Evolutionary conservation across 2,329 filamentous ascomycete species (phyloP).

Genomic region (Sarocladium oryzae): DNA sequence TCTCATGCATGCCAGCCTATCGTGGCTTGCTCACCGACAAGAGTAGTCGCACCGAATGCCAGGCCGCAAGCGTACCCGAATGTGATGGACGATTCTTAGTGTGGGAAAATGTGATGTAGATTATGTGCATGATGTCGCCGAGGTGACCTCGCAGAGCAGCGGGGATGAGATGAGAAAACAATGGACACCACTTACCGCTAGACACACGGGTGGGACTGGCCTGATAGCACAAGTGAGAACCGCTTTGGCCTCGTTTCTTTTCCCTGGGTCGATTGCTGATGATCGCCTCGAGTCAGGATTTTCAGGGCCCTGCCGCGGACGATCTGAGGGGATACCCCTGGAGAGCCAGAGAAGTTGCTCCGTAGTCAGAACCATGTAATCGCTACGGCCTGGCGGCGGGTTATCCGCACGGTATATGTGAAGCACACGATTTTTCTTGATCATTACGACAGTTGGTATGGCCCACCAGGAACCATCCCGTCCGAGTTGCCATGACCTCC

Average conservation of each 20-base stretch:
- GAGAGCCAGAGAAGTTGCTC: not conserved
- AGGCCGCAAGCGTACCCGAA: not conserved
- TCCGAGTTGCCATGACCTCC: not conserved
- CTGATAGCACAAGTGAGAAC: constrained; percentile 3
- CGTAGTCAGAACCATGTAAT: too few species aligned
- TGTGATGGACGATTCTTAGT: not conserved
- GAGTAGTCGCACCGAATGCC: not conserved
- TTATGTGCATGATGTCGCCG: not conserved
- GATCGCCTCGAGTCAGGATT: not conserved
- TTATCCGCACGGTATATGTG: too few species aligned
- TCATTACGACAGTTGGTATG: not conserved
- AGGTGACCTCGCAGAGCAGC: not conserved
- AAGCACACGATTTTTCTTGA: too few species aligned
- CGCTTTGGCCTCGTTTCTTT: not conserved
- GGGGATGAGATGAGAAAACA: not conserved
- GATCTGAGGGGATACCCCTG: not conserved
- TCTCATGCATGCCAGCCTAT: not conserved
- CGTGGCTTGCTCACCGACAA: constrained; percentile 2
- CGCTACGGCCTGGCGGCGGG: too few species aligned
- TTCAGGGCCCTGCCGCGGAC: not conserved
- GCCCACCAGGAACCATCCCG: not conserved
- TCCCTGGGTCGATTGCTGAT: not conserved
- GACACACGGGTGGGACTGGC: not conserved
- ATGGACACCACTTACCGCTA: not conserved
- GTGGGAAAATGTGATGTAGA: not conserved